Conservation (phyloP, 352 stramenopile species). For the Phytopythium ostracodes region DNA sequence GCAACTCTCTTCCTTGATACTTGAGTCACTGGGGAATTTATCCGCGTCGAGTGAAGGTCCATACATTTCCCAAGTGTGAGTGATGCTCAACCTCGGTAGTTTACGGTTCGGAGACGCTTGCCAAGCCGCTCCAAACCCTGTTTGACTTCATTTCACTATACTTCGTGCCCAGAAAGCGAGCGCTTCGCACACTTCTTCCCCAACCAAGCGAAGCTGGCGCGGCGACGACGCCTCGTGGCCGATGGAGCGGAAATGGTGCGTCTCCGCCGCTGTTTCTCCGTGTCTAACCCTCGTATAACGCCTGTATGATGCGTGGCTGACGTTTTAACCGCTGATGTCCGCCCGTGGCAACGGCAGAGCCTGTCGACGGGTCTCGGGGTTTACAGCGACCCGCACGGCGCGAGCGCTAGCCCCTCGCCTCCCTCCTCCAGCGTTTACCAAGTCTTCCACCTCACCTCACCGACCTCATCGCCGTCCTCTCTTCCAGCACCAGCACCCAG, state of each 20-base stretch:
- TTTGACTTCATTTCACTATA: neutral
- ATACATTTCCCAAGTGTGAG: neutral
- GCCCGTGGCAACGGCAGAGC: slow-evolving; percentile 12
- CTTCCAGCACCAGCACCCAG: neutral
- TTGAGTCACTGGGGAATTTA: neutral
- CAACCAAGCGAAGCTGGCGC: slow-evolving; percentile 39
- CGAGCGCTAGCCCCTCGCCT: neutral
- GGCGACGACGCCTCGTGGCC: slow-evolving; percentile 20
- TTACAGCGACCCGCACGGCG: neutral
- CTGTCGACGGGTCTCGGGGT: slow-evolving; percentile 15
- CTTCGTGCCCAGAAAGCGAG: neutral
- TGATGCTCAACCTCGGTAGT: neutral
- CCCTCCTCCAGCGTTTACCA: neutral
- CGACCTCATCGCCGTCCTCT: neutral
- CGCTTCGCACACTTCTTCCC: neutral
- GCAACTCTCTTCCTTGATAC: neutral
- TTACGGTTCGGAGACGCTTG: no score
- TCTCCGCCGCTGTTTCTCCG: slow-evolving; percentile 1
- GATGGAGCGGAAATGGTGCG: slow-evolving; percentile 50
- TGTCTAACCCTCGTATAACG: no score
- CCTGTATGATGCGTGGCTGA: neutral
- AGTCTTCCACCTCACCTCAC: no score
- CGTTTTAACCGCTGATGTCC: neutral
- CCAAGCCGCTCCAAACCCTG: no score
- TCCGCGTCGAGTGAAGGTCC: slow-evolving; percentile 2